A percentile compares a stretch with the other conserved stretches of the same genome.
These are phyloP conservation scores for Monosporozyma unispora DNA, from an alignment of 805 yeast genomes.

Conservation along the genomic window DNA sequence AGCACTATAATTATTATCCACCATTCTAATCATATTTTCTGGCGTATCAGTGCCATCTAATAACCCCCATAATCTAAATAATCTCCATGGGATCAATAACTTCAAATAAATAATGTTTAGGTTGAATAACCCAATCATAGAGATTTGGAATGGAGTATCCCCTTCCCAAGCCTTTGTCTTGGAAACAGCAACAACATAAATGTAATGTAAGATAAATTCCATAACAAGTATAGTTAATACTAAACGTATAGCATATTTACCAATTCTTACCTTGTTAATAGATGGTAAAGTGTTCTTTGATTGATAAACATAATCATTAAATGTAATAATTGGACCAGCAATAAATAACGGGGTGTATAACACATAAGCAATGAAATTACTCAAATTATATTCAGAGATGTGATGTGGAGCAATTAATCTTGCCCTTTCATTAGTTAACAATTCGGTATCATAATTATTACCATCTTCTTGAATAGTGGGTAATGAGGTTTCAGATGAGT, in stretches of 20 bases:
- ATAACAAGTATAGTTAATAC: slow-evolving; percentile 67
- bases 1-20: slow-evolving; percentile 89
- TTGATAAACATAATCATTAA: slow-evolving; percentile 84
- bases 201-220: slow-evolving; percentile 82
- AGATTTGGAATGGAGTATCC: slow-evolving; percentile 82
- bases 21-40: slow-evolving; percentile 94
- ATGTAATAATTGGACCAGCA: slow-evolving; percentile 92
- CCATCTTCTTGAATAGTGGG: slow-evolving; percentile 15
- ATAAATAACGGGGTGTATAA: slow-evolving; percentile 83
- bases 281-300: slow-evolving; percentile 50
- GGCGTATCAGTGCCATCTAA: slow-evolving; percentile 94
- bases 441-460: slow-evolving; percentile 10
- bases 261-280: slow-evolving; percentile 43
- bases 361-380: slow-evolving; percentile 66
- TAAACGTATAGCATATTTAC: slow-evolving; percentile 59
- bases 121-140: slow-evolving; percentile 90
- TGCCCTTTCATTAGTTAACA: slow-evolving; percentile 45
- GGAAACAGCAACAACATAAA: slow-evolving; percentile 89
- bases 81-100: slow-evolving; percentile 88
- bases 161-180: slow-evolving; percentile 84
- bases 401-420: slow-evolving; percentile 59
- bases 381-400: slow-evolving; percentile 47
- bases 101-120: slow-evolving; percentile 90
- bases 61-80: slow-evolving; percentile 87
- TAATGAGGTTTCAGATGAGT: slow-evolving; percentile 5